Base-by-base conservation (phyloP, 2,329 filamentous ascomycete species). In the Fusarium torulosum region DNA sequence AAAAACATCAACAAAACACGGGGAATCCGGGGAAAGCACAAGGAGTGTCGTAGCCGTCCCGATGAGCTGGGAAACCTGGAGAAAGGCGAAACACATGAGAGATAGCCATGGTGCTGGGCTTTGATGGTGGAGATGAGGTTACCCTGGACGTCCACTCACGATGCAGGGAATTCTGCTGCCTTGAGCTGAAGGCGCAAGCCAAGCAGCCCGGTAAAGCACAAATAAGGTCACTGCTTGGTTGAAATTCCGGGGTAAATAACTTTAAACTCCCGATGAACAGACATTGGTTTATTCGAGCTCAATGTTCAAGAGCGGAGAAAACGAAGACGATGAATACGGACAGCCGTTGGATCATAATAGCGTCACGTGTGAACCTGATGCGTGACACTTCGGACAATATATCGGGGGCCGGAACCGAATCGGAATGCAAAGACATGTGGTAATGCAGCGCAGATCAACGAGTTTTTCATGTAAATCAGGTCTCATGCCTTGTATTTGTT, bases 121-220 rank as follows among this genome's bases (percentile, higher is more conserved):
- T 49, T 64, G 41, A 13, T 55, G 66, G 62, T 67, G 66, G 63
- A 67, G 62, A 59, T 67, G 58, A 57, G 40, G 55, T 42, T 46
- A 59, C 40, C 37, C 47, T 54, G 47, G 52, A 57, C 20, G 51
- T 37, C 66, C 66, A 69, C 40, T 69, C 51, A 64, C n/a, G 19
- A 47, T 41, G 23, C 43, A 54, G 58, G 53, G 33, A 69, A 69
- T 69, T 60, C 66, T 70, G 66, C 47, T 69, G 66, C 66, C 66
- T 69, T 69, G 58, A 44, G 61, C 62, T 66, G 50, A 63, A 51
- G 50, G 27, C 29, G 42, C 47, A 37, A 23, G 44, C 44, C 53
- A 63, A 56, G 52, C 27, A 51, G 57, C 57, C 54, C 29, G 17
- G 15, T 14, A 46, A 37, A 27, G 40, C 15, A 46, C 47, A 53